phyloP scores from a whole-genome alignment of 73 alveolate genomes.

The Uronychia binucleata region DNA sequence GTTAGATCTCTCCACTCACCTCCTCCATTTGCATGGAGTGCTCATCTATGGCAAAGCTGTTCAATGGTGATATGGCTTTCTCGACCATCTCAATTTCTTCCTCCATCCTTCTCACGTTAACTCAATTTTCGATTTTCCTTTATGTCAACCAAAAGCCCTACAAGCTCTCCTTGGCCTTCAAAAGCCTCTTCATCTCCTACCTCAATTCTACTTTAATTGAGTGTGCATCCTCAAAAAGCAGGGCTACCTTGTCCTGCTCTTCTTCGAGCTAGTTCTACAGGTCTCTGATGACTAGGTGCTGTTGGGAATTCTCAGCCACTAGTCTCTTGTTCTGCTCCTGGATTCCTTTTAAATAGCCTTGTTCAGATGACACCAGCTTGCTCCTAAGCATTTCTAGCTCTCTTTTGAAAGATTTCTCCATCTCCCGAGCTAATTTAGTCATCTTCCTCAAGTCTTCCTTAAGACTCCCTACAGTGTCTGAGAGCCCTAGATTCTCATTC shows the following conservation, averaged over 20 bases:
- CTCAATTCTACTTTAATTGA: not conserved
- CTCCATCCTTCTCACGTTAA: not conserved
- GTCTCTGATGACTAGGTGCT: not conserved
- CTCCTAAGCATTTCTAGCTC: not conserved
- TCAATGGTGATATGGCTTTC: not conserved
- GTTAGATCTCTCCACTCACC: not conserved
- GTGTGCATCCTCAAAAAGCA: not conserved
- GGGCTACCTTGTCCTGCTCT: not conserved
- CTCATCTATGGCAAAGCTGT: not conserved
- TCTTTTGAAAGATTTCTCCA: not conserved
- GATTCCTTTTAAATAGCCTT: not conserved
- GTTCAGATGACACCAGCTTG: not conserved
- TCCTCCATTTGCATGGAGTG: not conserved
- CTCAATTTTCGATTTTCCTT: not conserved
- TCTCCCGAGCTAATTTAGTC: not conserved
- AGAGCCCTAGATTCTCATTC: not conserved
- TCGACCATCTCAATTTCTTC: not conserved
- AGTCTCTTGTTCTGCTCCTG: not conserved
- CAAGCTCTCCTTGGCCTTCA: not conserved
- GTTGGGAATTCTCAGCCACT: not conserved
- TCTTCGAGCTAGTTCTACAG: not conserved
- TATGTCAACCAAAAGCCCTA: not conserved
- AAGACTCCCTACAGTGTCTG: not conserved
- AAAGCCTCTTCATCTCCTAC: not conserved
- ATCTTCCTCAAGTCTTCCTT: not conserved